Conservation (phyloP, 371 early-diverging fungal genomes). For the Mortierella sp. region DNA sequence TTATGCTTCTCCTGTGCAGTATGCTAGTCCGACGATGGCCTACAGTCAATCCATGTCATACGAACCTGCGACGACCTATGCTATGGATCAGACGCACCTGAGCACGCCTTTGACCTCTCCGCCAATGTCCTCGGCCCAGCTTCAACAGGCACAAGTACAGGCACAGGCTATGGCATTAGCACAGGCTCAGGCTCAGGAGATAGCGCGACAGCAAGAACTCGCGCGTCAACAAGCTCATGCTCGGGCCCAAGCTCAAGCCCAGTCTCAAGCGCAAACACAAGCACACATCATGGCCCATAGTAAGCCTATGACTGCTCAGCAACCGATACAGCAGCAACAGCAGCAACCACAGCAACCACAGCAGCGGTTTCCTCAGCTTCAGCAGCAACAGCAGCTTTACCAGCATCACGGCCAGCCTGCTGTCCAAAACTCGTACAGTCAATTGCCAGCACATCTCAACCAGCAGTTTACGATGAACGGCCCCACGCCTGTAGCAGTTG, state of each 20-base stretch:
- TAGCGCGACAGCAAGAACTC: constrained; percentile 14
- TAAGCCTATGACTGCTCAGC: constrained; percentile 22
- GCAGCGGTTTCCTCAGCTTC: background rate
- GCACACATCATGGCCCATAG: constrained; percentile 22
- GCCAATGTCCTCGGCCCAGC: constrained; percentile 36
- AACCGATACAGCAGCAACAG: background rate
- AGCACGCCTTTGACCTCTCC: constrained; percentile 35
- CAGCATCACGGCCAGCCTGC: constrained; percentile 6
- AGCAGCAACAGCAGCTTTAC: constrained; percentile 1
- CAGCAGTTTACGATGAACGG: constrained; percentile 17
- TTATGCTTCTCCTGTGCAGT: constrained; percentile 30
- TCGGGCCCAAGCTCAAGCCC: constrained; percentile 23
- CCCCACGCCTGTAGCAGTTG: constrained; percentile 31
- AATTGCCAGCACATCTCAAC: background rate
- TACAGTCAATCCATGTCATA: constrained; percentile 33
- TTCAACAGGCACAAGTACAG: constrained; percentile 24
- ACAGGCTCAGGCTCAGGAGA: constrained; percentile 15
- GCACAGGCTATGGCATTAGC: constrained; percentile 25
- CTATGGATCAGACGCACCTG: constrained; percentile 23
- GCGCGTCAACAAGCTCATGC: constrained; percentile 38
- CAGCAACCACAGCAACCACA: background rate
- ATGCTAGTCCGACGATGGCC: constrained; percentile 23
- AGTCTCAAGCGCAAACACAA: constrained; percentile 21
- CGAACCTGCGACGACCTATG: constrained; percentile 23
- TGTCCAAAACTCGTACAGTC: constrained; percentile 4